These are phyloP conservation scores for Eutypella sp. DNA, from an alignment of 2,329 filamentous ascomycete genomes.

Conservation along the genomic window DNA sequence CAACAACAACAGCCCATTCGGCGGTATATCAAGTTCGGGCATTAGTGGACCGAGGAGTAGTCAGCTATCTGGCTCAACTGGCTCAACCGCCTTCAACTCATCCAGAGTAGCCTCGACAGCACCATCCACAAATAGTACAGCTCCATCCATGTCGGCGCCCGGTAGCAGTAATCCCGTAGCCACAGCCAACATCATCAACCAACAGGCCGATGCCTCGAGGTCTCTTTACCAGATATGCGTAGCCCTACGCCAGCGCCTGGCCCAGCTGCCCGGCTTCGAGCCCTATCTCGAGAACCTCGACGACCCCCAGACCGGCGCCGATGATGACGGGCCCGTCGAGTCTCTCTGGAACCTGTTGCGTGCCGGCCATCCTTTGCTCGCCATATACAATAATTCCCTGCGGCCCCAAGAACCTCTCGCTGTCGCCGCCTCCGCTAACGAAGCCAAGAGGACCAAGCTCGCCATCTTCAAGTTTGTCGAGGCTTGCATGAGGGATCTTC, in stretches of 20 bases:
- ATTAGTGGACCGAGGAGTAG: conserved; percentile 54
- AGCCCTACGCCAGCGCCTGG: conserved; percentile 73
- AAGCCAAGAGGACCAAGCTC: conserved; percentile 76
- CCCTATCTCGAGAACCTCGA: conserved; percentile 68
- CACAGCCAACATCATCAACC: conserved; percentile 94
- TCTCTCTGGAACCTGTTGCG: conserved; percentile 85
- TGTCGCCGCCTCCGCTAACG: conserved; percentile 58
- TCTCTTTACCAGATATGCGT: conserved; percentile 96
- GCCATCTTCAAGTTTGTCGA: conserved; percentile 91
- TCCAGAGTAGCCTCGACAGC: conserved; percentile 47
- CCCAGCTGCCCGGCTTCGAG: conserved; percentile 79
- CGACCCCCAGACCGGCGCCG: conserved; percentile 56
- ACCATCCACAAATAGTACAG: conserved; percentile 43
- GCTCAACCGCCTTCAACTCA: conserved; percentile 48
- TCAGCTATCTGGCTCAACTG: conserved; percentile 59
- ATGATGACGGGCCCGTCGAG: conserved; percentile 74
- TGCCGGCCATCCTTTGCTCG: conserved; percentile 76
- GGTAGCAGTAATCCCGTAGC: conserved; percentile 64
- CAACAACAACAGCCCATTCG: conserved; percentile 41
- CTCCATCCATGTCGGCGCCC: conserved; percentile 27
- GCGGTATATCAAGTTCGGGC: conserved; percentile 35
- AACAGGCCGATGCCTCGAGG: conserved; percentile 83
- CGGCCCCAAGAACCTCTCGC: conserved; percentile 64
- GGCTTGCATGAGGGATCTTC: conserved; percentile 77
- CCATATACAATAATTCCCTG: conserved; percentile 88